Conservation (phyloP, 2,329 filamentous ascomycete genomes). For the Trichoderma atroviride region DNA sequence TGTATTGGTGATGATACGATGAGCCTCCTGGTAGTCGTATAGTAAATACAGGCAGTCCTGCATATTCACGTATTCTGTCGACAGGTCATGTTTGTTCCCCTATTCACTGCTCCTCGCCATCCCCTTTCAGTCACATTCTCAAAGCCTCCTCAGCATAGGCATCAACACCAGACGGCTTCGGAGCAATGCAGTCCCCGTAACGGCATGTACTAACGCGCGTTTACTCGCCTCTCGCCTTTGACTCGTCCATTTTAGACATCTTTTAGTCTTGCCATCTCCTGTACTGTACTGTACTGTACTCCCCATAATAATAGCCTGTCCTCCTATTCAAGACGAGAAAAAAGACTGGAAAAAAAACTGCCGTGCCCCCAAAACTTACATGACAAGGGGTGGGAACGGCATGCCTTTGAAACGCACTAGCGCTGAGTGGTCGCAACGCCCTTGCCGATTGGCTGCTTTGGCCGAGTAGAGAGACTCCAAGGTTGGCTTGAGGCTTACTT, state of each 20-base stretch:
- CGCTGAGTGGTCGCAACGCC: conserved; percentile 14
- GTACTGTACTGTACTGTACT: neutral
- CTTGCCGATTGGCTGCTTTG: conserved; percentile 22
- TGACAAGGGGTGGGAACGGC: conserved; percentile 3
- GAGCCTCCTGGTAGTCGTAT: neutral
- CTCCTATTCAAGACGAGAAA: neutral
- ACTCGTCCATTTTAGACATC: neutral
- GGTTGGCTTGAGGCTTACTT: neutral
- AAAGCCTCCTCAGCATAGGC: neutral
- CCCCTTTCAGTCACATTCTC: neutral
- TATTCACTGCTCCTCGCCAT: neutral
- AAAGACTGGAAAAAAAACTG: neutral
- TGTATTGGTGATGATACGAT: neutral
- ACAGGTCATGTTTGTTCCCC: neutral
- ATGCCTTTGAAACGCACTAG: conserved; percentile 25
- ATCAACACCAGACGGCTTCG: neutral
- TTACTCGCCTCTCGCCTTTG: neutral
- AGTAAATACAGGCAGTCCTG: neutral
- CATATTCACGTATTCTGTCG: neutral
- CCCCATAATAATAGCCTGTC: neutral
- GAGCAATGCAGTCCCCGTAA: neutral
- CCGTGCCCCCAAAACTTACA: conserved; percentile 6
- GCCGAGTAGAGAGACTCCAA: conserved; percentile 1
- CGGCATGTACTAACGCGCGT: neutral
- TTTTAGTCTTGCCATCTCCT: neutral